Conservation (phyloP, 2,329 filamentous ascomycete genomes). For the Trichoderma sp. region DNA sequence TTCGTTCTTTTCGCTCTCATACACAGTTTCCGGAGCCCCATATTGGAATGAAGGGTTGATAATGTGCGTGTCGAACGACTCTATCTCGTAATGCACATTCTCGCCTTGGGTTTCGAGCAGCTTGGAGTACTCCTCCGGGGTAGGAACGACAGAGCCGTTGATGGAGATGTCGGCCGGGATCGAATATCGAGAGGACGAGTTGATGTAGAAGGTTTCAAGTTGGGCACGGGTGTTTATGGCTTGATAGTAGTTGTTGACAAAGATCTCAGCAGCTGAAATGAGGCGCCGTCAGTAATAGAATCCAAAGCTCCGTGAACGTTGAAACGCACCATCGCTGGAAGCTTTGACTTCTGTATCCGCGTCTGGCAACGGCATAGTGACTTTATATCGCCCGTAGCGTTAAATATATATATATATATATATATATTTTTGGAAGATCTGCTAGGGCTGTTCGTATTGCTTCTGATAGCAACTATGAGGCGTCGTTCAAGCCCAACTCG, state of each 20-base stretch:
- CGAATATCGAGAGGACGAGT: slow-evolving; percentile 54
- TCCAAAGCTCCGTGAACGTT: too few species aligned
- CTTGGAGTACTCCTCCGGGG: slow-evolving; percentile 65
- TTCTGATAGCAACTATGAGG: background rate
- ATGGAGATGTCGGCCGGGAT: slow-evolving; percentile 71
- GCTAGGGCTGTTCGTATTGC: background rate
- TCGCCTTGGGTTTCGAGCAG: slow-evolving; percentile 66
- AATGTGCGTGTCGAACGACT: slow-evolving; percentile 75
- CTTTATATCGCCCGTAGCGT: background rate
- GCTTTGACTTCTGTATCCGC: slow-evolving; percentile 48
- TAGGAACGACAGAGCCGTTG: slow-evolving; percentile 70
- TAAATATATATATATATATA: background rate
- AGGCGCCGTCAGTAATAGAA: slow-evolving; percentile 4
- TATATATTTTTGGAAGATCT: too few species aligned
- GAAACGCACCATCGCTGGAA: slow-evolving; percentile 48
- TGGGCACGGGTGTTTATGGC: slow-evolving; percentile 65
- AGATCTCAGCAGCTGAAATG: slow-evolving; percentile 65
- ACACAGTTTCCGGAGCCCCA: slow-evolving; percentile 53
- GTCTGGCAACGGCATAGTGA: slow-evolving; percentile 41
- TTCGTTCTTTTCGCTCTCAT: slow-evolving; percentile 46
- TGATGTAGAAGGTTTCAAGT: slow-evolving; percentile 71
- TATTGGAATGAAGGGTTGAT: slow-evolving; percentile 68
- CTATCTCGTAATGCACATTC: slow-evolving; percentile 68
- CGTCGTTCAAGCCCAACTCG: background rate
- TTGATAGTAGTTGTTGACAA: slow-evolving; percentile 74